Evolutionary conservation across 176 grass and related monocot species (phyloP).

Genomic region (sorghum (Sorghum bicolor)): DNA sequence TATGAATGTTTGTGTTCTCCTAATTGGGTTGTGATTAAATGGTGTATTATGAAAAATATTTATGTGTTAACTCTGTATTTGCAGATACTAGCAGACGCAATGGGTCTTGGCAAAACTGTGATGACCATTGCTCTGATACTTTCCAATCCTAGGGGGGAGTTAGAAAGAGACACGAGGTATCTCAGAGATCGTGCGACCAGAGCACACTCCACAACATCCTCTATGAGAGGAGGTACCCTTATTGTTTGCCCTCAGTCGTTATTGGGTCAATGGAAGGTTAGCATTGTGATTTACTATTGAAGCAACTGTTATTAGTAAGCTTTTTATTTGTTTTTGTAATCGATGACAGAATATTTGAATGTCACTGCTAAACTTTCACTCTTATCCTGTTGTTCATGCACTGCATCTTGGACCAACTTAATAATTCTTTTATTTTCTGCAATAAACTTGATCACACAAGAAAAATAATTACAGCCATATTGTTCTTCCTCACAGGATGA

Average conservation of each 20-base stretch:
- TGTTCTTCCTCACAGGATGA: slow-evolving; percentile 56
- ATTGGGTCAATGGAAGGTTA: slow-evolving; percentile 94
- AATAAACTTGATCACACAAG: neutral
- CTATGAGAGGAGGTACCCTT: slow-evolving; percentile 69
- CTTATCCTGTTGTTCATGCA: neutral
- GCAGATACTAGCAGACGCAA: slow-evolving; percentile 90
- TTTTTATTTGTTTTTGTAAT: neutral
- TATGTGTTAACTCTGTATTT: slow-evolving; percentile 22
- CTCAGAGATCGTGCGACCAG: neutral
- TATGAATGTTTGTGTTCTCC: neutral
- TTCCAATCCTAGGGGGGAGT: slow-evolving; percentile 56
- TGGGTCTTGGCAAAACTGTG: slow-evolving; percentile 97
- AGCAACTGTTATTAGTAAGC: neutral
- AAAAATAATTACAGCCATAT: slow-evolving; percentile 16
- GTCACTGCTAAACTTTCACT: neutral
- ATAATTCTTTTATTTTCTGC: neutral
- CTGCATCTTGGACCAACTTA: neutral
- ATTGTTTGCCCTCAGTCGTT: slow-evolving; percentile 85
- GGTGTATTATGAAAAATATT: slow-evolving; percentile 9
- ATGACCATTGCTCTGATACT: slow-evolving; percentile 92
- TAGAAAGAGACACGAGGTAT: slow-evolving; percentile 10
- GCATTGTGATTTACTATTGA: neutral
- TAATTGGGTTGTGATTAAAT: neutral
- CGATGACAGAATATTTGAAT: neutral
- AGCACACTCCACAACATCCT: neutral